Base-by-base conservation (phyloP, 1,284 basidiomycete genomes). In the Takashimella tepidaria region DNA sequence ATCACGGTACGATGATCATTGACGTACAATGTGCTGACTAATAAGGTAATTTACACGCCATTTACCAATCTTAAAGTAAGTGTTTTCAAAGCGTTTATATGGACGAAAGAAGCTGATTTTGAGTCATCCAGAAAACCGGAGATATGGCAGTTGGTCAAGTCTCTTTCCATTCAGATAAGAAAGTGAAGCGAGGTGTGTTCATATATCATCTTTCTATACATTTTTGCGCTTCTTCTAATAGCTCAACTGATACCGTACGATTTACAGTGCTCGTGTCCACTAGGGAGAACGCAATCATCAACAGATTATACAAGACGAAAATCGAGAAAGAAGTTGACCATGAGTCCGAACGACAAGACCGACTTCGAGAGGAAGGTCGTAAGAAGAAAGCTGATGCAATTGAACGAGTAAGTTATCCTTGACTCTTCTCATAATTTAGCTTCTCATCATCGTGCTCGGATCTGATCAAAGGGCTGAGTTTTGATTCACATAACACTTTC, bases 71-170 rank as follows among this genome's bases (percentile, higher is more conserved):
- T 95, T 54, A 92, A 93, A 82, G 89, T 89, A 49, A 24, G 76
- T 50, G n/a, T n/a, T 22, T 25, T 11, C 25, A 16, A 21, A 11
- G 40, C 13, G 23, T 23, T n/a, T 5, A 12, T 21, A 41, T n/a
- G n/a, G n/a, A n/a, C n/a, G n/a, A n/a, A n/a, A n/a, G n/a, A n/a
- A n/a, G n/a, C n/a, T n/a, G n/a, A n/a, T n/a, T n/a, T n/a, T n/a
- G n/a, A n/a, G n/a, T n/a, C n/a, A n/a, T n/a, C n/a, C 56, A 91
- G 88, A 97, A 97, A 89, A 87, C 88, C 6, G 92, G 92, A 0
- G 91, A 95, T 69, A 95, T 95, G 91, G 91, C 90, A 0, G 85
- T 93, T 2, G 95, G 96, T 0, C 87, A 93, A 66, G 96, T 98
- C 0, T 87, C 90, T 0, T 98, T 98, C 72, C 88, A 95, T 65